Evolutionary conservation across 306 rosid species (phyloP).

Genomic region (Astragalus membranaceus): DNA sequence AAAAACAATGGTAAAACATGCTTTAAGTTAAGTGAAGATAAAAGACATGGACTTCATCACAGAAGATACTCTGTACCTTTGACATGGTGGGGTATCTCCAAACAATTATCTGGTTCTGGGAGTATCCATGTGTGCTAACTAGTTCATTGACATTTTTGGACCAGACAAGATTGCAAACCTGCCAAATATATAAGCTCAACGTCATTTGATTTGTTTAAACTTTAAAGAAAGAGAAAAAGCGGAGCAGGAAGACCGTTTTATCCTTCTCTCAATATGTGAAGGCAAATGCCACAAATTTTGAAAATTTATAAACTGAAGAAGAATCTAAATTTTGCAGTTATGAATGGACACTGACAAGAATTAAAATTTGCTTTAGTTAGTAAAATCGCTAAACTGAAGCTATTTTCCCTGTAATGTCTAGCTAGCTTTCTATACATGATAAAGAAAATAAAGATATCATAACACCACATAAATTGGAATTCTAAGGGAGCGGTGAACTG

Average conservation of each 20-base stretch:
- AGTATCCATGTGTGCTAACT: slow-evolving; percentile 97
- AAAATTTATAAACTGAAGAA: not conserved
- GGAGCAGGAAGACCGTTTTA: not conserved
- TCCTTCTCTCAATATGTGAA: slow-evolving; percentile 1
- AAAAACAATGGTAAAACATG: not conserved
- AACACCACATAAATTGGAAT: not conserved
- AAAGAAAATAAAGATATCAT: not conserved
- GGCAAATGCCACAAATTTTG: slow-evolving; percentile 12
- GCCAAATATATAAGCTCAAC: slow-evolving; percentile 22
- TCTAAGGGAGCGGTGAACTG: not conserved
- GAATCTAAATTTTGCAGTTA: not conserved
- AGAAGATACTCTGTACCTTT: slow-evolving; percentile 48
- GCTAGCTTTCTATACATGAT: not conserved
- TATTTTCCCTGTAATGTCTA: not conserved
- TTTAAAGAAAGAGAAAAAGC: not conserved
- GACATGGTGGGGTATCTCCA: slow-evolving; percentile 99
- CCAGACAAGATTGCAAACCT: slow-evolving; percentile 99
- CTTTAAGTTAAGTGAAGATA: not conserved
- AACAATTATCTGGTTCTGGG: slow-evolving; percentile 96
- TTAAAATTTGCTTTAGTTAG: not conserved
- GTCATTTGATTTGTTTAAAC: slow-evolving; percentile 8
- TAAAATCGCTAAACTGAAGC: not conserved
- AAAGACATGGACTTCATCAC: not conserved
- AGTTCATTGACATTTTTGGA: slow-evolving; percentile 96
- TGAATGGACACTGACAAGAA: not conserved